These are phyloP conservation scores for Annulohypoxylon maeteangense DNA, from an alignment of 495 filamentous ascomycete species.

Conservation along the genomic window DNA sequence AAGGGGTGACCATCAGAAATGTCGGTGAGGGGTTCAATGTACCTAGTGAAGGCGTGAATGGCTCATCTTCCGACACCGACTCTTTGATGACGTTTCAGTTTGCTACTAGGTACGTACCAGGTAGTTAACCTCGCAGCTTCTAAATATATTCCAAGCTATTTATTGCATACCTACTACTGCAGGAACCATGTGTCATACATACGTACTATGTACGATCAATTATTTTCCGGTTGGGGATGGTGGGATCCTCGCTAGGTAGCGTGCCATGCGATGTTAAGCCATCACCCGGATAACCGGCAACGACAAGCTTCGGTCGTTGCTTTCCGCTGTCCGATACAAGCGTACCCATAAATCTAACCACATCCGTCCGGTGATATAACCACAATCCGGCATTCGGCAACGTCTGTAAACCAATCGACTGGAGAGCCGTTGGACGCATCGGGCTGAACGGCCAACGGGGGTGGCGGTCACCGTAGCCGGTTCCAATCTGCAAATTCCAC, in stretches of 20 bases:
- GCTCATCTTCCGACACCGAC: too few relatives aligned
- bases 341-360: not conserved
- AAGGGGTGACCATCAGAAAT: too few relatives aligned
- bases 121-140: not conserved
- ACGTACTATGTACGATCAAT: not conserved
- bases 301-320: not conserved
- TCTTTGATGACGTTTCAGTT: too few relatives aligned
- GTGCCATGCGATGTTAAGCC: not conserved
- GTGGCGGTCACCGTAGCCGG: not conserved
- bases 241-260: not conserved
- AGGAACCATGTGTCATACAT: not conserved
- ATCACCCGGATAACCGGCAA: not conserved
- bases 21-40: too few relatives aligned
- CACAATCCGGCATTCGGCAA: not conserved
- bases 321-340: not conserved
- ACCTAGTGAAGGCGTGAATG: too few relatives aligned
- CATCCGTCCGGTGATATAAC: not conserved
- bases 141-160: not conserved
- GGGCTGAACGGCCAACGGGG: not conserved
- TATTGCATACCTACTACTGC: not conserved
- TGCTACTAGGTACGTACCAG: not conserved
- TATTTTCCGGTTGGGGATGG: not conserved
- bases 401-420: not conserved
- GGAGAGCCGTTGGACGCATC: not conserved
- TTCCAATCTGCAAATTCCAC: not conserved